phyloP scores from a whole-genome alignment of 345 rosid genomes.

The Microthlaspi erraticum region DNA sequence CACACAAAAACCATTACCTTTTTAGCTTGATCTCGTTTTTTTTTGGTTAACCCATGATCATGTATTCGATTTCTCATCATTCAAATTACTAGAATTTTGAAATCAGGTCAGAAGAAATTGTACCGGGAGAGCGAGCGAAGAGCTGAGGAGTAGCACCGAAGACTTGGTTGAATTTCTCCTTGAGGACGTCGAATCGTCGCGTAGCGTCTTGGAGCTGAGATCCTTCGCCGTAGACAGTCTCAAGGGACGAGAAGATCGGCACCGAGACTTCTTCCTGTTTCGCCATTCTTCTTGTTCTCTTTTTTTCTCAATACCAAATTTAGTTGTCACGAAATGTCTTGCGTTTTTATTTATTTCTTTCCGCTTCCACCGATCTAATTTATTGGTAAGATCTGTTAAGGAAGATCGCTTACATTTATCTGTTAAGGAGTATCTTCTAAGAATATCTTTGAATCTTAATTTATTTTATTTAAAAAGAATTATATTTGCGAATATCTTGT shows the following conservation, averaged over 20 bases:
- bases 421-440: not conserved
- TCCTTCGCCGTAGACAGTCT: constrained; percentile 73
- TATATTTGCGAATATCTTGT: not conserved
- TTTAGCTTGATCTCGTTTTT: not conserved
- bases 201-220: constrained; percentile 80
- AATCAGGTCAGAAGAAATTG: not conserved
- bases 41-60: not conserved
- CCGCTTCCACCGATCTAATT: constrained; percentile 21
- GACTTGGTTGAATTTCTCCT: constrained; percentile 61
- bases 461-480: too few relatives aligned
- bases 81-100: not conserved
- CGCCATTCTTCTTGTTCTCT: constrained; percentile 69
- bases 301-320: not conserved
- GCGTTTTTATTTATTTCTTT: not conserved
- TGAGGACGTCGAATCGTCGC: constrained; percentile 67
- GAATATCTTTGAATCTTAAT: not conserved
- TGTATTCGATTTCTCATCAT: not conserved
- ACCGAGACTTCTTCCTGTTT: constrained; percentile 70
- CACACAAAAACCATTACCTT: not conserved
- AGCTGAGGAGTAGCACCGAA: constrained; percentile 73
- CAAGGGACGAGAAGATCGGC: constrained; percentile 67
- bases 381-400: constrained; percentile 21
- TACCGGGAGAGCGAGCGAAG: constrained; percentile 95
- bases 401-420: constrained; percentile 12
- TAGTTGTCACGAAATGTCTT: constrained; percentile 9